These are phyloP conservation scores for Pythium aquatile DNA, from an alignment of 352 stramenopile genomes.

Conservation along the genomic window DNA sequence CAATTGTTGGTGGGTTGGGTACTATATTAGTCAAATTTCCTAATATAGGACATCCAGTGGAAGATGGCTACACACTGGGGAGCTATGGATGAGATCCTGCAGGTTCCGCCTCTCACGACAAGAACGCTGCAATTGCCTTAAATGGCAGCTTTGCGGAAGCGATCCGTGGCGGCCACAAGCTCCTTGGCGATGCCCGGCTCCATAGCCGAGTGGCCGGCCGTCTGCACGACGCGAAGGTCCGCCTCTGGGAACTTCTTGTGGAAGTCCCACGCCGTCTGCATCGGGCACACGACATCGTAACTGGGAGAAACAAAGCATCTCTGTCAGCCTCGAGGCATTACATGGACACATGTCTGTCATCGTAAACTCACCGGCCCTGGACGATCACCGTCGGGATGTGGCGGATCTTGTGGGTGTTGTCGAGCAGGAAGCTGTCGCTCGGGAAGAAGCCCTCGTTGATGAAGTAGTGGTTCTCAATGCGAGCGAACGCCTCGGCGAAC, in stretches of 20 bases:
- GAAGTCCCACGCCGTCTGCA: slow-evolving; percentile 62
- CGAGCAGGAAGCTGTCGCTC: slow-evolving; percentile 82
- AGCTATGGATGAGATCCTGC: too few relatives aligned
- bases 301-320: not conserved
- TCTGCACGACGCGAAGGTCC: slow-evolving; percentile 47
- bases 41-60: not conserved
- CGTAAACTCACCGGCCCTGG: slow-evolving; percentile 64
- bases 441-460: slow-evolving; percentile 90
- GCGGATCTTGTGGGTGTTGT: slow-evolving; percentile 89
- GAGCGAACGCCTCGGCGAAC: slow-evolving; percentile 89
- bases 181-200: slow-evolving; percentile 47
- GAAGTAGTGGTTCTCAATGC: slow-evolving; percentile 95
- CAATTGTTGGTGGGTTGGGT: not conserved
- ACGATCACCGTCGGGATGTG: slow-evolving; percentile 92
- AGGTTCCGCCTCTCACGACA: too few relatives aligned
- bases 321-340: not conserved
- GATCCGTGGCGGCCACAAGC: slow-evolving; percentile 38
- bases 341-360: not conserved
- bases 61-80: too few relatives aligned
- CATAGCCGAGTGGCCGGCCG: slow-evolving; percentile 46
- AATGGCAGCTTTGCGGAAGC: slow-evolving; percentile 27
- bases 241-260: slow-evolving; percentile 53
- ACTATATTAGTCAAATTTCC: not conserved
- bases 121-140: not conserved
- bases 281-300: slow-evolving; percentile 75